Base-by-base conservation (phyloP, 2,329 filamentous ascomycete genomes). In the Trichoderma hamatum region DNA sequence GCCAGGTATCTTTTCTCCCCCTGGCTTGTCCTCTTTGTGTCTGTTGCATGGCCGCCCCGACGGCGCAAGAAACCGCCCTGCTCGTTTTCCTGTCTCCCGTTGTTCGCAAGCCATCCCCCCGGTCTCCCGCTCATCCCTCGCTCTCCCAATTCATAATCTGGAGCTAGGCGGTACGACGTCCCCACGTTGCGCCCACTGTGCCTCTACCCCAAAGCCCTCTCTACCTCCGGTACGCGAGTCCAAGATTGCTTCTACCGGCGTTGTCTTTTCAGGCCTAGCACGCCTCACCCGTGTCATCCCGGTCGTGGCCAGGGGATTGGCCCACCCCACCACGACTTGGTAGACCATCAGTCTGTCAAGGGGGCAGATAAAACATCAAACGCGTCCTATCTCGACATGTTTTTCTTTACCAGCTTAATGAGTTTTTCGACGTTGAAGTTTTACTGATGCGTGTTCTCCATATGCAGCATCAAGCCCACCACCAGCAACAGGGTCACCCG, bases 401-500 rank as follows among this genome's bases (percentile, higher is more conserved):
- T 80, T 79, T 79, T 75, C 78, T 79, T 54, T 60, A 24, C 67
- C 56, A 75, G 72, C 72, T 72, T 75, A 75, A 78, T 77, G 76
- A 75, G 80, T 71, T 79, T 75, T 78, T 73, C 36, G 63, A 74
- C 76, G 77, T 78, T 76, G 74, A 79, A 76, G 76, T 75, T 74
- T 79, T 79, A 86, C 86, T 88, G 85, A 88, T 86, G 82, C 82
- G 84, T 82, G 80, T 86, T 80, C 84, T 84, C 82, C 85, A 82
- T 84, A 86, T 87, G 85, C 88, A 93, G 90, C 90, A 92, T 86
- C 90, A 92, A 84, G 86, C 89, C 83, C 89, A 91, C 84, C 88
- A 90, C 80, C 83, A 88, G 79, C 88, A 89, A 82, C 89, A 92
- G 84, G 90, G 90, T 87, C 89, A 90, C 82, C 87, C 88, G 76